Percentiles rank a stretch among this genome's conserved stretches.
Evolutionary conservation across 2,329 filamentous ascomycete species (phyloP).

Genomic region (Curvularia hawaiiensis): DNA sequence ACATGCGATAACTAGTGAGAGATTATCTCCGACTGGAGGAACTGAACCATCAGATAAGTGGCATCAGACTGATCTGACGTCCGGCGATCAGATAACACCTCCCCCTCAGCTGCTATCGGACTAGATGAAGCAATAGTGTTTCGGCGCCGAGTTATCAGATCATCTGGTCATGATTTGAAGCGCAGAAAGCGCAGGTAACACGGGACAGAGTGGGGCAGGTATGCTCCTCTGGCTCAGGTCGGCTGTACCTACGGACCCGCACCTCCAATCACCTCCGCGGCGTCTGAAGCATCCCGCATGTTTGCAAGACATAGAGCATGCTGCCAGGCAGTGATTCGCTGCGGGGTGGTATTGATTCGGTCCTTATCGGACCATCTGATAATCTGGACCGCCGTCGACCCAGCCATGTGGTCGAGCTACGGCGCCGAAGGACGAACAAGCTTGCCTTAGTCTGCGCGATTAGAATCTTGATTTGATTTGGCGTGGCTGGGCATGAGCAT

Average conservation of each 20-base stretch:
- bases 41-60: constrained; percentile 6
- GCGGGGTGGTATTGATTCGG: constrained; percentile 15
- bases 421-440: constrained; percentile 19
- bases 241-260: not conserved
- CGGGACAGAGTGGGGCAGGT: constrained; percentile 14
- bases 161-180: constrained; percentile 15
- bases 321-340: constrained; percentile 14
- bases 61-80: constrained; percentile 1
- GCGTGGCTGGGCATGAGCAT: constrained; percentile 28
- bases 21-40: constrained; percentile 5
- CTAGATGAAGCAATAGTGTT: constrained; percentile 8
- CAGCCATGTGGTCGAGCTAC: constrained; percentile 22
- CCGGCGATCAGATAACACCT: constrained; percentile 32
- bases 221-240: not conserved
- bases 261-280: constrained; percentile 6
- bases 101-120: constrained; percentile 3
- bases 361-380: constrained; percentile 39
- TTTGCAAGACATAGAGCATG: constrained; percentile 2
- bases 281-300: not conserved
- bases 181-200: constrained; percentile 7
- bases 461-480: constrained; percentile 30
- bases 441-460: constrained; percentile 18
- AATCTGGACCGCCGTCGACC: constrained; percentile 32
- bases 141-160: constrained; percentile 30
- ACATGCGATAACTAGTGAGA: not conserved